Evolutionary conservation across 179 eudicot species (phyloP).

Genomic region (Actinidia arguta): DNA sequence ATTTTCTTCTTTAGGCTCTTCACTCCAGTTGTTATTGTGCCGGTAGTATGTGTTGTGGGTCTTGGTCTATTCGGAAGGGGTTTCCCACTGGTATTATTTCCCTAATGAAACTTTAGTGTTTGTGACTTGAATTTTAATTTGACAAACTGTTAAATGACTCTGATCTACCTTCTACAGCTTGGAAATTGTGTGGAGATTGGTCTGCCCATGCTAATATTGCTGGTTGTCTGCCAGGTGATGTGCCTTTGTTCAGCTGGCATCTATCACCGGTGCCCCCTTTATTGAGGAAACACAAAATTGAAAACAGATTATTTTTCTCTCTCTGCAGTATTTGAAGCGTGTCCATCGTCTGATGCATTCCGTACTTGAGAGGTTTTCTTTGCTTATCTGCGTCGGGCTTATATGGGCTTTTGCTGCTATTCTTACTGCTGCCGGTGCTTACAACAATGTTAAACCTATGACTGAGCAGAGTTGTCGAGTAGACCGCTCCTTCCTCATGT

Average conservation of each 20-base stretch:
- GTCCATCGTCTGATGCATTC: conserved; percentile 47
- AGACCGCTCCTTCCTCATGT: conserved; percentile 68
- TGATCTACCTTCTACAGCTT: conserved; percentile 50
- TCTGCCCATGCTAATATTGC: conserved; percentile 80
- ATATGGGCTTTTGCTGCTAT: conserved; percentile 94
- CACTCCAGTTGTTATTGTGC: conserved; percentile 81
- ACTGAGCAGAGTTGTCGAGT: conserved; percentile 82
- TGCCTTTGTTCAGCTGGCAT: background rate
- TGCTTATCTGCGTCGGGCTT: conserved; percentile 84
- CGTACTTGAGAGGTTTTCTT: conserved; percentile 76
- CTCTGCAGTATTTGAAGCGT: conserved; percentile 68
- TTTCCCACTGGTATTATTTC: conserved; percentile 73
- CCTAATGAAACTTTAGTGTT: background rate
- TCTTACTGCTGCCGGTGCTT: conserved; percentile 86
- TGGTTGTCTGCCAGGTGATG: conserved; percentile 74
- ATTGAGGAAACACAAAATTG: background rate
- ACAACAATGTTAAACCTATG: conserved; percentile 52
- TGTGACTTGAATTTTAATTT: background rate
- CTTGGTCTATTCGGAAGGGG: conserved; percentile 88
- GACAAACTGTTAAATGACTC: background rate
- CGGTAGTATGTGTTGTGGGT: conserved; percentile 79
- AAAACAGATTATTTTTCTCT: conserved; percentile 17
- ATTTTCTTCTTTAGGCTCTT: conserved; percentile 54
- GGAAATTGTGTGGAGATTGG: conserved; percentile 91
- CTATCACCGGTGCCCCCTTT: background rate